Evolutionary conservation across 2,329 filamentous ascomycete genomes (phyloP).

Genomic region (Scytalidium sp.): DNA sequence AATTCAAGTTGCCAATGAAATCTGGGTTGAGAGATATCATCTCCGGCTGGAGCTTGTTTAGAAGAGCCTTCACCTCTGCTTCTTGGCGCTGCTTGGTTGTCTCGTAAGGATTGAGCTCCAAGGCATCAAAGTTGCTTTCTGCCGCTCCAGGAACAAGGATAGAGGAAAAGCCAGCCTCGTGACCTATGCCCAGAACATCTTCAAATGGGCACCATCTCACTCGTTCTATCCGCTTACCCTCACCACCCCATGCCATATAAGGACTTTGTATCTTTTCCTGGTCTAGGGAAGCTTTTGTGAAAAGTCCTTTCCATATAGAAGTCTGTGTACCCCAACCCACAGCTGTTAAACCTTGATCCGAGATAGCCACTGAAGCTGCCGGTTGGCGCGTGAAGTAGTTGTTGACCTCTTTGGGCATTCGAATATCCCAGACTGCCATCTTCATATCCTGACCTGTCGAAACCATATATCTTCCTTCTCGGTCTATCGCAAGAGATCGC

Average conservation of each 20-base stretch:
- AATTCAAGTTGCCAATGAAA: constrained; percentile 84
- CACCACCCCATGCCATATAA: constrained; percentile 91
- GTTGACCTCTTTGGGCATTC: constrained; percentile 90
- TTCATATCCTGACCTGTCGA: constrained; percentile 84
- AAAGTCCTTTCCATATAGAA: constrained; percentile 88
- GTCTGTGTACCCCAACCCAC: constrained; percentile 89
- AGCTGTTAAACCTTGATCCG: constrained; percentile 82
- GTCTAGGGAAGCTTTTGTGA: constrained; percentile 68
- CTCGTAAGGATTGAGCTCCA: constrained; percentile 95
- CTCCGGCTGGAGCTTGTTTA: constrained; percentile 93
- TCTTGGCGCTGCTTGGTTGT: constrained; percentile 90
- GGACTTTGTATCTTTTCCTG: constrained; percentile 80
- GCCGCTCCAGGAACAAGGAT: constrained; percentile 92
- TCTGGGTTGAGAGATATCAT: constrained; percentile 96
- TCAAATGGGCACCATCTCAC: constrained; percentile 93
- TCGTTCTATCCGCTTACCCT: constrained; percentile 76
- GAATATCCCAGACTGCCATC: constrained; percentile 95
- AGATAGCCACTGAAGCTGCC: constrained; percentile 80
- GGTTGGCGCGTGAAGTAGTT: constrained; percentile 83
- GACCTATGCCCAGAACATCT: constrained; percentile 83
- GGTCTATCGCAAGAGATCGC: constrained; percentile 77
- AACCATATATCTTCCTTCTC: constrained; percentile 94
- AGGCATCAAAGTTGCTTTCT: constrained; percentile 91
- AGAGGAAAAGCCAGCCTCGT: constrained; percentile 83
- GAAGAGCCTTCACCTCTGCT: constrained; percentile 79